A percentile compares a stretch with the other conserved stretches of the same genome.
Evolutionary conservation across 2,329 filamentous ascomycete genomes (phyloP).

Genomic region (Corynespora cassiicola): DNA sequence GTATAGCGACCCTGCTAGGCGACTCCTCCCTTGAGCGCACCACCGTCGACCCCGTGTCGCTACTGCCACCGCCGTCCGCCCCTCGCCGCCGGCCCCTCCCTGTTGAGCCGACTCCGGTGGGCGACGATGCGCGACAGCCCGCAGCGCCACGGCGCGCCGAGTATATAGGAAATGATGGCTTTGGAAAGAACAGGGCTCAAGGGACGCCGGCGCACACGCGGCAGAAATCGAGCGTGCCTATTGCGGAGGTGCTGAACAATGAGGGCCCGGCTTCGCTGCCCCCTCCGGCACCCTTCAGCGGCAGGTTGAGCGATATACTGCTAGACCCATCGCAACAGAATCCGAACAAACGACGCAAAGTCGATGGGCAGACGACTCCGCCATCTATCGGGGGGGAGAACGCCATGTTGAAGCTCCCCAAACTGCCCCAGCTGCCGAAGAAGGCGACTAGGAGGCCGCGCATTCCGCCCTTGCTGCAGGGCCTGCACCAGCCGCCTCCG

Average conservation of each 20-base stretch:
- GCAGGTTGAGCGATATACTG: slow-evolving; percentile 34
- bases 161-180: slow-evolving; percentile 5
- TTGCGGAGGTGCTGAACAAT: slow-evolving; percentile 43
- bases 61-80: slow-evolving; percentile 10
- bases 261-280: slow-evolving; percentile 20
- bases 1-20: slow-evolving; percentile 33
- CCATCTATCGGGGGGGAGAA: slow-evolving; percentile 22
- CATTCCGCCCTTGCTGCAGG: slow-evolving; percentile 61
- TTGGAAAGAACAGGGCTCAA: slow-evolving; percentile 7
- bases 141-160: slow-evolving; percentile 11
- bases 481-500: slow-evolving; percentile 68
- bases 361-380: slow-evolving; percentile 22
- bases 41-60: slow-evolving; percentile 18
- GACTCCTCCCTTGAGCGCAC: slow-evolving; percentile 21
- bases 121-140: slow-evolving; percentile 12
- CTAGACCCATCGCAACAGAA: slow-evolving; percentile 26
- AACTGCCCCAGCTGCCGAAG: slow-evolving; percentile 42
- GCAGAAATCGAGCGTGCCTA: slow-evolving; percentile 37
- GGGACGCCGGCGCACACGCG: slow-evolving; percentile 6
- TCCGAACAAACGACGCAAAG: slow-evolving; percentile 25
- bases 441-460: slow-evolving; percentile 41
- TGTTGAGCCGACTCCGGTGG: slow-evolving; percentile 18
- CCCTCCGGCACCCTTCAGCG: slow-evolving; percentile 29
- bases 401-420: slow-evolving; percentile 45
- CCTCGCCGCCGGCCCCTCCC: slow-evolving; percentile 17